A percentile compares a stretch with the other conserved stretches of the same genome.
phyloP scores from a whole-genome alignment of 2,329 filamentous ascomycete genomes.

The Colletotrichum liriopes region DNA sequence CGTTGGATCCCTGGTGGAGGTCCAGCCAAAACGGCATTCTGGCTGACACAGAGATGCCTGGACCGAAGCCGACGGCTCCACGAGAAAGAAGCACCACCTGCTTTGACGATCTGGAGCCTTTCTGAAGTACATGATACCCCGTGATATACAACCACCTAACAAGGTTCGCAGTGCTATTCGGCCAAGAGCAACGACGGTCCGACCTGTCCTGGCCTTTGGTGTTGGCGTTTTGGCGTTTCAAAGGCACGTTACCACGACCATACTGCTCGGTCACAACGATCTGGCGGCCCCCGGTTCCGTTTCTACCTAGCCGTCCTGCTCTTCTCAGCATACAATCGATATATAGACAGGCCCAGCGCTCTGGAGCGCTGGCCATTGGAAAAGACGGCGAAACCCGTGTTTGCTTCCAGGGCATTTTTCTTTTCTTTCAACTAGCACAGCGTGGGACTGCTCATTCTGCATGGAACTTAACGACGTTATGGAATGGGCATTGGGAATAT shows the following conservation, averaged over 20 bases:
- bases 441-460: conserved; percentile 25
- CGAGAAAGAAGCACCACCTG: conserved; percentile 17
- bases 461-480: conserved; percentile 37
- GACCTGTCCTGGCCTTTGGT: not conserved
- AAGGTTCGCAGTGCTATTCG: not conserved
- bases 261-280: not conserved
- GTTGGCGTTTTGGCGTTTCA: conserved; percentile 19
- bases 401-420: conserved; percentile 1
- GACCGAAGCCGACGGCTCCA: not conserved
- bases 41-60: not conserved
- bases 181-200: not conserved
- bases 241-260: not conserved
- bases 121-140: conserved; percentile 43
- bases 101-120: conserved; percentile 46
- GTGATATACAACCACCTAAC: conserved; percentile 5
- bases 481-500: conserved; percentile 26
- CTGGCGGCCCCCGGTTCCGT: not conserved
- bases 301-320: not conserved
- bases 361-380: conserved; percentile 2
- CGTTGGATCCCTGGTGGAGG: conserved; percentile 29
- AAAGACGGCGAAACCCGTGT: not conserved
- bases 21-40: conserved; percentile 1
- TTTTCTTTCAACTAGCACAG: conserved; percentile 30
- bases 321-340: not conserved
- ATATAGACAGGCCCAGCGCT: conserved; percentile 5